Evolutionary conservation across 164 flowering plant genomes (phyloP), one percentile per base, ranked within the genome.

Genomic region (Piper betle): DNA sequence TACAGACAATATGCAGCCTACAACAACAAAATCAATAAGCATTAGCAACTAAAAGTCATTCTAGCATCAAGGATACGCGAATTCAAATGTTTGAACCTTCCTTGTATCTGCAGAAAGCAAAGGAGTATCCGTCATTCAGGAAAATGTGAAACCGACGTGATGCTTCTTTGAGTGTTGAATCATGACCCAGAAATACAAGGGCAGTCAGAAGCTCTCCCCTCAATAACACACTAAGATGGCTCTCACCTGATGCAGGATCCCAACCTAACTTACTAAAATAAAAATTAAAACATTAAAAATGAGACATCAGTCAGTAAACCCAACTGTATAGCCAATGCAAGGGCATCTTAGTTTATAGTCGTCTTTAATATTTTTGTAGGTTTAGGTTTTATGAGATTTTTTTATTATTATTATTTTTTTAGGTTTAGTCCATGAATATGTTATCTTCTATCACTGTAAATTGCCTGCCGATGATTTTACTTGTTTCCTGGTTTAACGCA

Each of bases 1-100:
- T 48, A 91, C 89, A 64, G 96, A 89, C 9, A 82, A 77, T 94
- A 94, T 42, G 81, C 84, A 52, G 96, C 91, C 99, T 94, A 77
- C 69, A 79, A 70, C 59, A 62, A 16, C 15, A 57, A 19, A 16
- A 17, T 6, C 11, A 25, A 13, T 0, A 2, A 20, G 39, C 39
- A 33, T 9, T 5, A 10, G 37, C 15, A 33, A 56, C 33, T 16
- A 56, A n/a, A 17, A 56, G 15, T 12, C 37, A 19, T 39, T 19
- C 17, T 11, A 33, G 18, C 7, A 15, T 56, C 39, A 56, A 16
- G 39, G 11, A 17, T 10, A 10, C 1, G 17, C 11, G 53, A 50
- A 17, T 11, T 10, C 12, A 57, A 25, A 25, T 41, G 33, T 52
- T 20, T 10, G 55, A 37, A 94, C 99, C 89, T 72, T 91, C 82